Percentiles rank a stretch among this genome's conserved stretches.
Conservation (phyloP, 148 eudicot species). For the Rhododendron molle region DNA sequence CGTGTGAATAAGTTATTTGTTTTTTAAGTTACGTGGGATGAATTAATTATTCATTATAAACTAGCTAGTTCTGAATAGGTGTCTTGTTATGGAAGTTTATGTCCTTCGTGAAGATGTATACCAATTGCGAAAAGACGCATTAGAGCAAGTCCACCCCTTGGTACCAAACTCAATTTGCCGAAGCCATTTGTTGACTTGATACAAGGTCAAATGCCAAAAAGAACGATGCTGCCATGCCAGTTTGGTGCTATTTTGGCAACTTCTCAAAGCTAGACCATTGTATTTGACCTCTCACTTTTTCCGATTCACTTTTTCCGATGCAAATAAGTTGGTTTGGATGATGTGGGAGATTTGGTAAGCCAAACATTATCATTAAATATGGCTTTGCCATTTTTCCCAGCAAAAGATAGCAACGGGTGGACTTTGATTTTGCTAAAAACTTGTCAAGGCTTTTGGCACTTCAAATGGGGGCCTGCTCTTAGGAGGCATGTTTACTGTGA, state of each 20-base stretch:
- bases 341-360: background rate
- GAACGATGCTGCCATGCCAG: background rate
- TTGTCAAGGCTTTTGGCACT: background rate
- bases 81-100: background rate
- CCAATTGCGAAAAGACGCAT: background rate
- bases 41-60: background rate
- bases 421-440: background rate
- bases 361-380: background rate
- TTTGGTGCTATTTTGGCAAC: background rate
- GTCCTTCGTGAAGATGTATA: background rate
- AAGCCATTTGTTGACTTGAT: background rate
- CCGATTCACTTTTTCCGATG: background rate
- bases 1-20: background rate
- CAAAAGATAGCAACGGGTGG: background rate
- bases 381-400: background rate
- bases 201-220: background rate
- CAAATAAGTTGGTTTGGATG: background rate
- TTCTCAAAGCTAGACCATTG: background rate
- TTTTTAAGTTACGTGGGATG: background rate
- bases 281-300: background rate
- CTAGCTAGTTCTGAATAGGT: background rate
- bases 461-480: background rate
- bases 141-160: background rate
- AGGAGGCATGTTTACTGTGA: background rate
- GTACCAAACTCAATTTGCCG: background rate